Base-by-base conservation (phyloP, 305 asterid genomes). In the Rubia balearica region DNA sequence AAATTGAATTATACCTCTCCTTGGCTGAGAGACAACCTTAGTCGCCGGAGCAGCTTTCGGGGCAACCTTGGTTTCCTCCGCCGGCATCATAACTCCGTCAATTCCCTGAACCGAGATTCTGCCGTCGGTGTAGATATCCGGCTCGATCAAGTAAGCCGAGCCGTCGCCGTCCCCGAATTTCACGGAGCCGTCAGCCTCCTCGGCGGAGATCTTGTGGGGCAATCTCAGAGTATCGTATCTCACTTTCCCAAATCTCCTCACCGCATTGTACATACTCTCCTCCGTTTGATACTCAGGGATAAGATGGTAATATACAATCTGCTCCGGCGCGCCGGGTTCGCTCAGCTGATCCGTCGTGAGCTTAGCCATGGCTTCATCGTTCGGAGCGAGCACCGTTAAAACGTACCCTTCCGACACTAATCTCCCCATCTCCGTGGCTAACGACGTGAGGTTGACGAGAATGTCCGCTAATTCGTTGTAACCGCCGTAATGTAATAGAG, bases 351-450 rank as follows among this genome's bases (percentile, higher is more conserved):
- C 98, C 3, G 97, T 87, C 0, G 96, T 86, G 0, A 92, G 51
- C 76, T 92, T 92, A 36, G 98, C 97, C 98, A 92, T 89, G 19
- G 98, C 98, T 67, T 92, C 98, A 59, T 92, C 98, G 60, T 89
- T 89, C 0, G 98, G 98, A 0, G 98, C 97, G 22, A 92, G 55
- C 1, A 92, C 97, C 0, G 98, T 92, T 24, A 92, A 56, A 4
- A 87, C 95, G 11, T 92, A 92, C 0, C 98, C 98, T 76, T 92
- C 98, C 0, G 98, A 92, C 0, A 92, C 96, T n/a, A 92, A 69
- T 57, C 84, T 80, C 12, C 98, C 98, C 98, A 92, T 92, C 72
- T 92, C 98, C 0, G 97, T 67, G 5, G 98, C 98, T 16, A 92
- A 56, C 0, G 98, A 92, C 1, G 98, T 92, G 5, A 92, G 81